Percentiles rank a stretch among this genome's conserved stretches.
These are phyloP conservation scores for Clonostachys rhizophaga DNA, from an alignment of 2,329 filamentous ascomycete genomes.

Conservation along the genomic window DNA sequence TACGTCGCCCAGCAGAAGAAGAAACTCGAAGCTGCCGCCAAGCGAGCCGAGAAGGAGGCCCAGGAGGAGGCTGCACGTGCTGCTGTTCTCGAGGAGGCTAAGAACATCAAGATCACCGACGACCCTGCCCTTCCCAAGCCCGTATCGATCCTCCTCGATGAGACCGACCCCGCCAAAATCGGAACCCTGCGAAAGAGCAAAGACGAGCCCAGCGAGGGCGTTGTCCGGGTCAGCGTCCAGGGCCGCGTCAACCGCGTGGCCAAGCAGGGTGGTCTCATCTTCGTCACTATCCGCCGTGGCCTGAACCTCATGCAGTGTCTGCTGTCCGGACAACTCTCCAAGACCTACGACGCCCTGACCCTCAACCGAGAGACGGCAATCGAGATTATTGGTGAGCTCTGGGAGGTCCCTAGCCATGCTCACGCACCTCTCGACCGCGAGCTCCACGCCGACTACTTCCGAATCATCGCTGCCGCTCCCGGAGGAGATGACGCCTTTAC, in stretches of 20 bases:
- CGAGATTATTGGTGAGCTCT: constrained; percentile 78
- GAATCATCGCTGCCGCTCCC: constrained; percentile 72
- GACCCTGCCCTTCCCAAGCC: constrained; percentile 70
- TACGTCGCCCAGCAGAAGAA: constrained; percentile 74
- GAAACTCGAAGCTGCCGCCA: constrained; percentile 72
- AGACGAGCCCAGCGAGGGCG: constrained; percentile 49
- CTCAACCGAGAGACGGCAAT: constrained; percentile 86
- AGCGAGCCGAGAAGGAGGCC: constrained; percentile 67
- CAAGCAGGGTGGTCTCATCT: constrained; percentile 78
- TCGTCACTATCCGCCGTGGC: constrained; percentile 79
- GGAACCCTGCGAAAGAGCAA: constrained; percentile 15
- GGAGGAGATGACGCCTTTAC: constrained; percentile 89
- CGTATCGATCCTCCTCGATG: constrained; percentile 66
- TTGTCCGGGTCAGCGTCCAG: constrained; percentile 67
- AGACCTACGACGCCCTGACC: constrained; percentile 87
- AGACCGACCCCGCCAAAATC: constrained; percentile 18
- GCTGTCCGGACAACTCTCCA: constrained; percentile 72
- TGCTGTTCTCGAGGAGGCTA: constrained; percentile 64
- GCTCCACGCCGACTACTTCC: constrained; percentile 86
- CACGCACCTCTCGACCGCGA: constrained; percentile 82
- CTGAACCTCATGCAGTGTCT: constrained; percentile 78
- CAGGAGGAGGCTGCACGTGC: constrained; percentile 65
- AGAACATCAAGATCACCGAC: constrained; percentile 67
- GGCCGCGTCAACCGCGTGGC: constrained; percentile 80
- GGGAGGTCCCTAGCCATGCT: constrained; percentile 70